Base-by-base conservation (phyloP, 352 stramenopile species). In the Phytophthora gonapodyides region DNA sequence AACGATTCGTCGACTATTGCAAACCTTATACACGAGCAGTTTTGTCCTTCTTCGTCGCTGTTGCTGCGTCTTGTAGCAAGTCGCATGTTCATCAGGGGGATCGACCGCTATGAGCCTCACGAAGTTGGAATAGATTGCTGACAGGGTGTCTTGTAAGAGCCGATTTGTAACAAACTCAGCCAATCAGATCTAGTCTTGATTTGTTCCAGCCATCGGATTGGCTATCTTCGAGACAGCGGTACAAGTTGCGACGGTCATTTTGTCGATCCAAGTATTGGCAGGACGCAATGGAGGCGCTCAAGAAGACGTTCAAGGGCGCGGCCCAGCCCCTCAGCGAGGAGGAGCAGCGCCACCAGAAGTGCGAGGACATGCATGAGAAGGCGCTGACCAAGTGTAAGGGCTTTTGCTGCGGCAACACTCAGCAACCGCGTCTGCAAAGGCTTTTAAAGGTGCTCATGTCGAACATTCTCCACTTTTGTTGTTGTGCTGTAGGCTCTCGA, bases 321-420 rank as follows among this genome's bases (percentile, higher is more conserved):
- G 56, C 57, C 53, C 71, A 73, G 43, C n/a, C 57, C 46, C 66
- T 69, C 50, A 70, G 62, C 33, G 69, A 76, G 45, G 74, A 72
- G 43, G 71, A 80, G 21, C 43, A 69, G 54, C 76, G 74, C 44
- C 78, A 82, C 54, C 34, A 78, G 31, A 73, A 74, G 56, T 88
- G 78, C 62, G 78, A 85, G 48, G 68, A 86, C 33, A 92, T 95
- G 81, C 76, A 81, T 35, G 75, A 92, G 59, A 72, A 74, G 41
- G 64, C 84, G 21, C 46, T 93, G 43, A 75, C 58, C 42, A 93
- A 89, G 45, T 95, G 87, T 93, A 61, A 53, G 77, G 73, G 45
- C 30, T 43, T 21, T 19, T 35, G 3, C 7, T 46, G 10, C 1
- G n/a, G 4, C 37, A 12, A 2, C 31, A 15, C 8, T n/a, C 15